A percentile compares a stretch with the other conserved stretches of the same genome.
Conservation (phyloP, 495 filamentous ascomycete genomes). For the Lichina pygmaea region DNA sequence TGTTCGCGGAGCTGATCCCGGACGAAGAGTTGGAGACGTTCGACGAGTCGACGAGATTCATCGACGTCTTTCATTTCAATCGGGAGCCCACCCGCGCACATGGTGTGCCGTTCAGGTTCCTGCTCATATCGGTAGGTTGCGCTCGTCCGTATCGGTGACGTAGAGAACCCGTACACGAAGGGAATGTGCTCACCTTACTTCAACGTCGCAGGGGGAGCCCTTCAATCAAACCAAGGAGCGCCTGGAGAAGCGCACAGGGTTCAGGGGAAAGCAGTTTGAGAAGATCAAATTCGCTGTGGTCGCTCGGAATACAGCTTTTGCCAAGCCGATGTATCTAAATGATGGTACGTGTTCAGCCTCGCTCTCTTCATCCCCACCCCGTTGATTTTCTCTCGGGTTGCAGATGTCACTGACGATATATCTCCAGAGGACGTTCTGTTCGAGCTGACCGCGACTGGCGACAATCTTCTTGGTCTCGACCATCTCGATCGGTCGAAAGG, state of each 20-base stretch:
- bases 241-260: conserved; percentile 63
- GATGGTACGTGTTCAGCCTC: conserved; percentile 38
- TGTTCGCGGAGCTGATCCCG: conserved; percentile 58
- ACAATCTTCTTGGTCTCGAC: conserved; percentile 74
- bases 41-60: conserved; percentile 27
- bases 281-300: conserved; percentile 92
- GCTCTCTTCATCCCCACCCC: neutral
- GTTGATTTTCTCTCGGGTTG: neutral
- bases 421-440: conserved; percentile 54
- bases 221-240: conserved; percentile 84
- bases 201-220: conserved; percentile 32
- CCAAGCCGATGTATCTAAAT: conserved; percentile 52
- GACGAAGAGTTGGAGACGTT: conserved; percentile 40
- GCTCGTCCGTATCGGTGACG: neutral
- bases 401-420: neutral
- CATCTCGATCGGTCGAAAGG: conserved; percentile 49
- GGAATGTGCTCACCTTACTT: too few species aligned
- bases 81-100: conserved; percentile 52
- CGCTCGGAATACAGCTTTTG: conserved; percentile 30
- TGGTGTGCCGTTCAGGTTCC: conserved; percentile 75
- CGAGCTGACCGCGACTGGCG: conserved; percentile 34
- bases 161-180: too few species aligned
- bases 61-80: conserved; percentile 78
- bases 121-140: conserved; percentile 47
- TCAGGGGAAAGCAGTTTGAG: conserved; percentile 95